Evolutionary conservation across 2,329 filamentous ascomycete species (phyloP).

Genomic region (Diaporthe ilicicola): DNA sequence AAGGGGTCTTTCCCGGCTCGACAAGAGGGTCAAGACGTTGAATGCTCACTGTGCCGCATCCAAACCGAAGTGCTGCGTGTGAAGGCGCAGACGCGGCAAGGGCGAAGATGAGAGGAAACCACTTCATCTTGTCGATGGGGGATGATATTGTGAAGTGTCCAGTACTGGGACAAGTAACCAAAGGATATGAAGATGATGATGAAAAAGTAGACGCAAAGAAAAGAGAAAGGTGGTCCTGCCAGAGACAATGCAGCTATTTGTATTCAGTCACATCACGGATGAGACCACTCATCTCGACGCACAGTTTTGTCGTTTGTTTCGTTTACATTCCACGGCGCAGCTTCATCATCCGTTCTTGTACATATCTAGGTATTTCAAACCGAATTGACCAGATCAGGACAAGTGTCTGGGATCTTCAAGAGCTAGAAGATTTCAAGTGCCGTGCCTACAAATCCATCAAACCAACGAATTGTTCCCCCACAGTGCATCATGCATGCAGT

Average conservation of each 20-base stretch:
- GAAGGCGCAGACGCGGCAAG: conserved; percentile 27
- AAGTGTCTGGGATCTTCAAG: not conserved
- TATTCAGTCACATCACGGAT: not conserved
- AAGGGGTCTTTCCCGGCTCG: conserved; percentile 35
- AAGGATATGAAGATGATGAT: too few species aligned
- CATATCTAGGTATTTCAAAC: not conserved
- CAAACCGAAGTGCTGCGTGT: conserved; percentile 42
- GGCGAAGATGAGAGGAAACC: conserved; percentile 3
- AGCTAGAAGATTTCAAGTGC: not conserved
- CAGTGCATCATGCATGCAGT: conserved; percentile 4
- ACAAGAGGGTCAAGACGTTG: conserved; percentile 41
- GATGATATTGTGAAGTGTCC: not conserved
- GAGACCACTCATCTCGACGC: not conserved
- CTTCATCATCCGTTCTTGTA: not conserved
- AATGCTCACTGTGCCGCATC: conserved; percentile 42
- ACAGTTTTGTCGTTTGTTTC: not conserved
- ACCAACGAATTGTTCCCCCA: not conserved
- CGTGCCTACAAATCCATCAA: not conserved
- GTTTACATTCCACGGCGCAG: not conserved
- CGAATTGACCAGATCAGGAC: not conserved
- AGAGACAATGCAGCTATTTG: not conserved
- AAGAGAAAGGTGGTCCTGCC: too few species aligned
- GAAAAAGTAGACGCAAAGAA: too few species aligned
- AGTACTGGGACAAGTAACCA: not conserved
- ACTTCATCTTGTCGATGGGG: not conserved